phyloP scores from a whole-genome alignment of 148 eudicot species.

The Euryodendron excelsum region DNA sequence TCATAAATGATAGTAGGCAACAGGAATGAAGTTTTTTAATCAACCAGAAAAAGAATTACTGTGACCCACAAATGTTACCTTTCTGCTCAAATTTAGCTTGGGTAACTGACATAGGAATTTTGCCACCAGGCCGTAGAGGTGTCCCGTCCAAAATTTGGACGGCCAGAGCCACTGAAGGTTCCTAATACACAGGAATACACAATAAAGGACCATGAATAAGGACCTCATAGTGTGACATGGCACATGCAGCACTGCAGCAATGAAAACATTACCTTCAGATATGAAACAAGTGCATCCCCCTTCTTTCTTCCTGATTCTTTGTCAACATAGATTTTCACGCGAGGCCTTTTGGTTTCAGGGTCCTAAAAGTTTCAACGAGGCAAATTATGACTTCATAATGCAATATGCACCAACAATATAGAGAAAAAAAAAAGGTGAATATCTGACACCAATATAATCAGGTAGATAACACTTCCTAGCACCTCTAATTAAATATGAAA shows the following conservation, averaged over 20 bases:
- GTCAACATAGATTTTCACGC: conserved; percentile 90
- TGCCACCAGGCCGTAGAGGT: conserved; percentile 81
- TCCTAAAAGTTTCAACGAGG: conserved; percentile 43
- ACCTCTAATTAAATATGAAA: background rate
- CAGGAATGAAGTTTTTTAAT: background rate
- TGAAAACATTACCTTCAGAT: conserved; percentile 61
- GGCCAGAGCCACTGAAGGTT: conserved; percentile 93
- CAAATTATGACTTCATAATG: no score
- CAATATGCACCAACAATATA: background rate
- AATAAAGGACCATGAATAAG: conserved; percentile 3
- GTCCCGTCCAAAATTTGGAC: conserved; percentile 81
- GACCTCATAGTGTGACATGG: background rate
- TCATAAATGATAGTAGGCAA: background rate
- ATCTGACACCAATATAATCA: background rate
- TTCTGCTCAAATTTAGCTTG: conserved; percentile 95
- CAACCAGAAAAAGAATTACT: background rate
- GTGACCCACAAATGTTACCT: conserved; percentile 41
- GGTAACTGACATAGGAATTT: conserved; percentile 71
- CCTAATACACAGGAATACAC: conserved; percentile 42
- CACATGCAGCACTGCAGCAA: conserved; percentile 7
- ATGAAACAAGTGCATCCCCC: conserved; percentile 96
- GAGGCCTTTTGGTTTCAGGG: conserved; percentile 91
- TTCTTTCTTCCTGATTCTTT: conserved; percentile 86
- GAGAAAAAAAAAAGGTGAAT: background rate
- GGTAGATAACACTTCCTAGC: background rate